These are phyloP conservation scores for Sistotremastrum suecicum DNA, from an alignment of 768 basidiomycete species.

Conservation along the genomic window DNA sequence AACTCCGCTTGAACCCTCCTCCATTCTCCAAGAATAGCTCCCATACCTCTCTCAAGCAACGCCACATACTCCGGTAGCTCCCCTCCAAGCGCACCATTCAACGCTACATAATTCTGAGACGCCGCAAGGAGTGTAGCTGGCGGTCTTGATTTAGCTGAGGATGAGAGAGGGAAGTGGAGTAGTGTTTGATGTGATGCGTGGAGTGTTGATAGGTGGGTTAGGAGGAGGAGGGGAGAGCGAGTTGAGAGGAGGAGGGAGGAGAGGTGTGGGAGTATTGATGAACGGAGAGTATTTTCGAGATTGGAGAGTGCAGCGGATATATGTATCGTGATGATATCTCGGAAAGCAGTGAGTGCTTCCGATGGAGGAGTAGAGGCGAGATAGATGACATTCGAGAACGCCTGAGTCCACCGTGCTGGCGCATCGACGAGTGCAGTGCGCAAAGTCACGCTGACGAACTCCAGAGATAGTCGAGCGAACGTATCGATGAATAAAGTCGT, in stretches of 20 bases:
- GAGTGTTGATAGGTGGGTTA: conserved; percentile 33
- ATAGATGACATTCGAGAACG: conserved; percentile 40
- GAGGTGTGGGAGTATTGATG: conserved; percentile 42
- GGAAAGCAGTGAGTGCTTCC: conserved; percentile 29
- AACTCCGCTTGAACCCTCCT: conserved; percentile 44
- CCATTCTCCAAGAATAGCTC: conserved; percentile 34
- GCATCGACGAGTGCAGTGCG: too few relatives aligned
- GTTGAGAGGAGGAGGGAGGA: conserved; percentile 43
- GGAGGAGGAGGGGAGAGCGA: conserved; percentile 46
- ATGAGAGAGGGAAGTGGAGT: conserved; percentile 45
- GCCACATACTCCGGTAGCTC: conserved; percentile 56
- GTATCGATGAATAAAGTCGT: too few relatives aligned
- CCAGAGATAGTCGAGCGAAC: too few relatives aligned
- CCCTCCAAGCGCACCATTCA: conserved; percentile 53
- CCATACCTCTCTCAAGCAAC: conserved; percentile 47
- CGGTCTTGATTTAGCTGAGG: conserved; percentile 47
- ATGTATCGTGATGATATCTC: conserved; percentile 37
- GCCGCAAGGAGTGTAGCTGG: conserved; percentile 54
- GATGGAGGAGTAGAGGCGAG: conserved; percentile 21
- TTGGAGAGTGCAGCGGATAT: conserved; percentile 38
- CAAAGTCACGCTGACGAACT: too few relatives aligned
- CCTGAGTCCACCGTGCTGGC: conserved; percentile 39
- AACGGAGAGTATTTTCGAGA: conserved; percentile 39
- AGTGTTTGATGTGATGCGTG: conserved; percentile 60
- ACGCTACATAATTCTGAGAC: conserved; percentile 62